These are phyloP conservation scores for Whalleya microplaca DNA, from an alignment of 2,329 filamentous ascomycete species.

Conservation along the genomic window DNA sequence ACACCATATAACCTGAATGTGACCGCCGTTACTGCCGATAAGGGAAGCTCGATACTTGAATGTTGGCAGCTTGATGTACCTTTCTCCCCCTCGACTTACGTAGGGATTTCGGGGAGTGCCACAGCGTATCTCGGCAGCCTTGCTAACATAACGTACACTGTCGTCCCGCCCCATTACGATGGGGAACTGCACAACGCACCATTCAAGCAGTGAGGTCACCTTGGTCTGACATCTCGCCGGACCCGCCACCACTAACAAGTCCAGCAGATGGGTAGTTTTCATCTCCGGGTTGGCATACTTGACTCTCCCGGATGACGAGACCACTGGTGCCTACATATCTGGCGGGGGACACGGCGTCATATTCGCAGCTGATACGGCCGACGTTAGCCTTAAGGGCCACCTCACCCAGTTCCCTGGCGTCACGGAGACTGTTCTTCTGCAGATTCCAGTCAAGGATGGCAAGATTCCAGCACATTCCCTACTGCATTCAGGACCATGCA, in stretches of 20 bases:
- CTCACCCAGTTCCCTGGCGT: slow-evolving; percentile 6
- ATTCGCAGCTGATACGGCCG: slow-evolving; percentile 45
- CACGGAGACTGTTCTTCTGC: slow-evolving; percentile 8
- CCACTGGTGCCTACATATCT: slow-evolving; percentile 38
- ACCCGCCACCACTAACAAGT: background rate
- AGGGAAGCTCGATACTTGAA: slow-evolving; percentile 45
- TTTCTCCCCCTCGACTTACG: slow-evolving; percentile 38
- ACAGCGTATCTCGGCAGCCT: slow-evolving; percentile 37
- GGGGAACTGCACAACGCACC: slow-evolving; percentile 48
- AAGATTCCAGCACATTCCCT: slow-evolving; percentile 24
- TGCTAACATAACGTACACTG: slow-evolving; percentile 39
- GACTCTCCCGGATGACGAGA: slow-evolving; percentile 41
- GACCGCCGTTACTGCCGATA: slow-evolving; percentile 41
- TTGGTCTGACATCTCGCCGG: background rate
- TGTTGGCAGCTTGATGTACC: slow-evolving; percentile 47
- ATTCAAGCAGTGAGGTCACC: slow-evolving; percentile 42
- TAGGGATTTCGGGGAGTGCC: slow-evolving; percentile 39
- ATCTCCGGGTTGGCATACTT: slow-evolving; percentile 46
- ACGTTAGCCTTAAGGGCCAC: slow-evolving; percentile 21
- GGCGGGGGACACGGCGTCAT: slow-evolving; percentile 47
- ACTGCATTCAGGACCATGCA: slow-evolving; percentile 45
- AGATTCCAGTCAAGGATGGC: slow-evolving; percentile 14
- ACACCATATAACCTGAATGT: slow-evolving; percentile 39
- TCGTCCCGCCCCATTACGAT: slow-evolving; percentile 43
- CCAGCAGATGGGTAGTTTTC: slow-evolving; percentile 41